A percentile compares a stretch with the other conserved stretches of the same genome.
These are phyloP conservation scores for Leccinum barrowsii DNA, from an alignment of 768 basidiomycete species.

Conservation along the genomic window DNA sequence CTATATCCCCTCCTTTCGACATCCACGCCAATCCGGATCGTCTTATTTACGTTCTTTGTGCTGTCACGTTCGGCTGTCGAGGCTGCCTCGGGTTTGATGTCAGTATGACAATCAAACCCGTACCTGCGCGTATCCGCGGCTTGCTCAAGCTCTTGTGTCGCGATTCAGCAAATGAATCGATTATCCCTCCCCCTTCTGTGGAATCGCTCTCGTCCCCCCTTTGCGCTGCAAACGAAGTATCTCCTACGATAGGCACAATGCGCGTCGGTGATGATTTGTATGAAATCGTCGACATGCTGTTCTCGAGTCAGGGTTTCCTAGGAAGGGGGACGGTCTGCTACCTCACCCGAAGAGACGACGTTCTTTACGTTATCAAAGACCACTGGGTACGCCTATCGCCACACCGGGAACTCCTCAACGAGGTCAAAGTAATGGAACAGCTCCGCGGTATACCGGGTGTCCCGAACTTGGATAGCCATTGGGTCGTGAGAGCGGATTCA, in stretches of 20 bases:
- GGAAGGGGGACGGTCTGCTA: not conserved
- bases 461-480: not conserved
- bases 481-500: not conserved
- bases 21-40: no score
- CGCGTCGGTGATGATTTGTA: not conserved
- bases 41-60: no score
- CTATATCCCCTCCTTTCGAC: no score
- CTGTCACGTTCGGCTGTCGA: no score
- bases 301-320: not conserved
- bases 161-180: no score
- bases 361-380: not conserved
- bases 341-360: not conserved
- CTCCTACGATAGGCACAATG: not conserved
- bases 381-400: not conserved
- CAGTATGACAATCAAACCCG: no score
- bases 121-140: no score
- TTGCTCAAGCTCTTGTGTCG: no score
- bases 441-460: not conserved
- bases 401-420: not conserved
- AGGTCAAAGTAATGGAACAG: not conserved
- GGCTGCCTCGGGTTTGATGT: no score
- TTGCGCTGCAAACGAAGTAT: no score
- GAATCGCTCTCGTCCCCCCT: no score
- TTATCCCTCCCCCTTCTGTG: no score
- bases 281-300: not conserved